These are phyloP conservation scores for Eutypella sp. DNA, from an alignment of 2,329 filamentous ascomycete genomes.

Conservation along the genomic window DNA sequence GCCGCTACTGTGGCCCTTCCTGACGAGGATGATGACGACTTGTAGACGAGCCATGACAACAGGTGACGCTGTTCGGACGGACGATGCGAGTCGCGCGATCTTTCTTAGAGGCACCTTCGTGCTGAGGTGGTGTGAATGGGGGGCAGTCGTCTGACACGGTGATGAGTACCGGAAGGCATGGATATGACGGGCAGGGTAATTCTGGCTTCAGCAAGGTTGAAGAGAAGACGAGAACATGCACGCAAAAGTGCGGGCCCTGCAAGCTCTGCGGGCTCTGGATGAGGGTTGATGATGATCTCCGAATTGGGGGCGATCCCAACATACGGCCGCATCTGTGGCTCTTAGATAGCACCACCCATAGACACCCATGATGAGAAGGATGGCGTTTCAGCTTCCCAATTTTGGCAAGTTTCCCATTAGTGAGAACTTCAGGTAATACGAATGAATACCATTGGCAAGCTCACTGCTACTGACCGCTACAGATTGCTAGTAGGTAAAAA, in stretches of 20 bases:
- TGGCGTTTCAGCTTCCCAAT: neutral
- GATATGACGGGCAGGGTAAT: constrained; percentile 21
- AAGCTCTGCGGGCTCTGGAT: constrained; percentile 19
- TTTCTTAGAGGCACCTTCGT: neutral
- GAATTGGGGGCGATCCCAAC: constrained; percentile 21
- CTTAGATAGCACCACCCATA: constrained; percentile 31
- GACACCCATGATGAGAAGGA: constrained; percentile 24
- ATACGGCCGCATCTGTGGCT: constrained; percentile 26
- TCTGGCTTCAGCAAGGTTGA: constrained; percentile 20
- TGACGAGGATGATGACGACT: constrained; percentile 76
- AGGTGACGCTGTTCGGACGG: constrained; percentile 9
- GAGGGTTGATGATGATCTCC: constrained; percentile 16
- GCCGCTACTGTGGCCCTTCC: constrained; percentile 83
- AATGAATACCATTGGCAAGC: neutral
- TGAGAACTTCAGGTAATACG: neutral
- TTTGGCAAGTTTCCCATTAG: neutral
- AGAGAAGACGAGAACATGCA: constrained; percentile 16
- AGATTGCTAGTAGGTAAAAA: too few species aligned
- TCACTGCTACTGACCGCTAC: too few species aligned
- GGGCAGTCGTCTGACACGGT: constrained; percentile 5
- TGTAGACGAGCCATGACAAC: constrained; percentile 37
- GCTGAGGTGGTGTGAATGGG: neutral
- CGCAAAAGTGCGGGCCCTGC: constrained; percentile 16
- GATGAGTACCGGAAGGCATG: constrained; percentile 12
- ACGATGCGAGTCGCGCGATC: constrained; percentile 6